phyloP scores from a whole-genome alignment of 495 filamentous ascomycete species.

The Chaetomidium leptoderma region DNA sequence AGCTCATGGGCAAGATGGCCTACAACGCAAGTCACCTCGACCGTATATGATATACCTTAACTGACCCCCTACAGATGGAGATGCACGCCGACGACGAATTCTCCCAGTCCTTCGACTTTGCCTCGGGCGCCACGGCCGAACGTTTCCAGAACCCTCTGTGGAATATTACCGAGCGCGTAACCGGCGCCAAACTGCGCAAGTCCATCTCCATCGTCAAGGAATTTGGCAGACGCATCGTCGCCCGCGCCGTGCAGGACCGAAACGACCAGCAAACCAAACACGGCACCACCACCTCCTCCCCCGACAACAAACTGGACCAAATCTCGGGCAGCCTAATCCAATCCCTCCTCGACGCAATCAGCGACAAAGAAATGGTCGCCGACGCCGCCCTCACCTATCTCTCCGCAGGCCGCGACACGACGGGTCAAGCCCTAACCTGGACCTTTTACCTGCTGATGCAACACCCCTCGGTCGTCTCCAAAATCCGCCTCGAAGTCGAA shows the following conservation, averaged over 20 bases:
- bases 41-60: not conserved
- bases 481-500: slow-evolving; percentile 43
- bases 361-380: slow-evolving; percentile 46
- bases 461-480: slow-evolving; percentile 36
- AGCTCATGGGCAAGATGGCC: slow-evolving; percentile 58
- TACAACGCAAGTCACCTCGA: slow-evolving; percentile 45
- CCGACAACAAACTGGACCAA: slow-evolving; percentile 34
- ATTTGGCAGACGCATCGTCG: slow-evolving; percentile 51
- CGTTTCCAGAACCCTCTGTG: slow-evolving; percentile 61
- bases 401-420: slow-evolving; percentile 57
- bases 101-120: slow-evolving; percentile 53
- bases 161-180: slow-evolving; percentile 50
- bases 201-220: slow-evolving; percentile 45
- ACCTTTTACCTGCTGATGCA: slow-evolving; percentile 54
- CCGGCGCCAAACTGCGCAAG: slow-evolving; percentile 43
- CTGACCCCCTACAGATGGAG: slow-evolving; percentile 47
- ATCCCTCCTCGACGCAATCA: slow-evolving; percentile 51
- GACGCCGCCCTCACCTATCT: slow-evolving; percentile 60
- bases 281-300: not conserved
- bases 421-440: slow-evolving; percentile 59
- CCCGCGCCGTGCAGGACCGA: slow-evolving; percentile 40
- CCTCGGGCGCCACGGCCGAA: slow-evolving; percentile 54
- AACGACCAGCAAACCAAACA: slow-evolving; percentile 4
- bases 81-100: slow-evolving; percentile 57
- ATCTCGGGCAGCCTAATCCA: slow-evolving; percentile 54